Evolutionary conservation across 2,329 filamentous ascomycete genomes (phyloP).

Genomic region (Hirsutella thompsonii): DNA sequence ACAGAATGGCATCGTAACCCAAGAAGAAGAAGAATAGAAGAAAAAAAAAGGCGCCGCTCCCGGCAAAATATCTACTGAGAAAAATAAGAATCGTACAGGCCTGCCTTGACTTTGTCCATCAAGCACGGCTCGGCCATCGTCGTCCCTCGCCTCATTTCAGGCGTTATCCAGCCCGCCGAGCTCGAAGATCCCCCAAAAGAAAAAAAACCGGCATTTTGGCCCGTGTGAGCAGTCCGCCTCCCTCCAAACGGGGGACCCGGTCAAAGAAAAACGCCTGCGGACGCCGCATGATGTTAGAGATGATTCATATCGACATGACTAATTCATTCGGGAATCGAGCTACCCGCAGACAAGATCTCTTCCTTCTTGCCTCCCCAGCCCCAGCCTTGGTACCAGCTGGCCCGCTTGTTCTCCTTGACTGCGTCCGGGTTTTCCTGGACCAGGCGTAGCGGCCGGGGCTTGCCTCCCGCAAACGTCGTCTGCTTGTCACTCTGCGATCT

Average conservation of each 20-base stretch:
- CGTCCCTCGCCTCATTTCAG: neutral
- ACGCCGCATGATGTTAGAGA: neutral
- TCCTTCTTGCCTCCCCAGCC: conserved; percentile 36
- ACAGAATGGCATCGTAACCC: neutral
- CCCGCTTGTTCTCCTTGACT: conserved; percentile 42
- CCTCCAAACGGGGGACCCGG: neutral
- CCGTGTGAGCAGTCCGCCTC: neutral
- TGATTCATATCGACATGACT: neutral
- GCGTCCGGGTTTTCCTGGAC: conserved; percentile 62
- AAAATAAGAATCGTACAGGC: conserved; percentile 3
- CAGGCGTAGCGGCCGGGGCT: conserved; percentile 72
- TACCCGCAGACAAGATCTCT: conserved; percentile 19
- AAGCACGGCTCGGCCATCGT: neutral
- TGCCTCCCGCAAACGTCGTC: conserved; percentile 49
- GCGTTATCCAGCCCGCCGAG: conserved; percentile 1
- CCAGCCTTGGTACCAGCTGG: conserved; percentile 53
- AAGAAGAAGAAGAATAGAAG: too few relatives aligned
- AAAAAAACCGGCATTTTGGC: neutral
- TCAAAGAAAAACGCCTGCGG: neutral
- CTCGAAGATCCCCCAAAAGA: neutral
- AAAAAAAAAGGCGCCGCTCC: too few relatives aligned
- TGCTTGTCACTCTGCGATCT: conserved; percentile 37
- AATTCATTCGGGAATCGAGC: conserved; percentile 21
- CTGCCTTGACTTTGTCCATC: neutral
- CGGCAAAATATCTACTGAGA: neutral